Percentiles rank a stretch among this genome's conserved stretches.
Evolutionary conservation across 176 grass and related monocot genomes (phyloP).

Genomic region (Bothriochloa decipiens): DNA sequence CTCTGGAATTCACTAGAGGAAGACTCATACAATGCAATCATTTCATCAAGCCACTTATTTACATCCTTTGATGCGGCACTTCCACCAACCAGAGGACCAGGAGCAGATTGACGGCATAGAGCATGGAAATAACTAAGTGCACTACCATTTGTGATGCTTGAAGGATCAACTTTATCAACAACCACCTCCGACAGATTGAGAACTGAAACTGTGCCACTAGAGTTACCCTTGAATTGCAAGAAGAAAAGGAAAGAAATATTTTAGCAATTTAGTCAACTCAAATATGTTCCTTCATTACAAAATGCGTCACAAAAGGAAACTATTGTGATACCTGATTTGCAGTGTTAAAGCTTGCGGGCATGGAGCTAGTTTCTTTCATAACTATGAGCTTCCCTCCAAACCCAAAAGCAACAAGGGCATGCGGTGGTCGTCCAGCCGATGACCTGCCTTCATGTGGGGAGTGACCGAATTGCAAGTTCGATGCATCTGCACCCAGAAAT

Average conservation of each 20-base stretch:
- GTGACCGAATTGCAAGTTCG: constrained; percentile 63
- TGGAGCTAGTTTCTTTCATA: constrained; percentile 76
- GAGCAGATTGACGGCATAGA: constrained; percentile 72
- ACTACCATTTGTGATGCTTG: constrained; percentile 54
- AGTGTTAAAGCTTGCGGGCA: constrained; percentile 53
- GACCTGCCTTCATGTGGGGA: constrained; percentile 61
- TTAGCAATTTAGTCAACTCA: constrained; percentile 33
- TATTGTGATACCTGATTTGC: constrained; percentile 62
- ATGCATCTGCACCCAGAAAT: constrained; percentile 55
- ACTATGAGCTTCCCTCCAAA: constrained; percentile 88
- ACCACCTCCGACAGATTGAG: constrained; percentile 85
- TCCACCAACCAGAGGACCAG: constrained; percentile 91
- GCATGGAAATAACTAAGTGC: constrained; percentile 71
- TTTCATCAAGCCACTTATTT: constrained; percentile 97
- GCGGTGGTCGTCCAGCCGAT: constrained; percentile 73
- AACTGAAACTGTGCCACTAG: constrained; percentile 65
- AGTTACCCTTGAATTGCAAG: constrained; percentile 49
- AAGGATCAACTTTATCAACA: constrained; percentile 51
- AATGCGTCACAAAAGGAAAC: constrained; percentile 28
- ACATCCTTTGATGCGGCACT: constrained; percentile 87
- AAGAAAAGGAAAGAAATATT: constrained; percentile 16
- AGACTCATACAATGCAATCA: constrained; percentile 63
- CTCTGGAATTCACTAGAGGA: constrained; percentile 54
- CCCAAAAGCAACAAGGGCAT: constrained; percentile 87
- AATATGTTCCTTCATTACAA: constrained; percentile 28